Base-by-base conservation (phyloP, 2,329 filamentous ascomycete species). In the Atkinsonella texensis region DNA sequence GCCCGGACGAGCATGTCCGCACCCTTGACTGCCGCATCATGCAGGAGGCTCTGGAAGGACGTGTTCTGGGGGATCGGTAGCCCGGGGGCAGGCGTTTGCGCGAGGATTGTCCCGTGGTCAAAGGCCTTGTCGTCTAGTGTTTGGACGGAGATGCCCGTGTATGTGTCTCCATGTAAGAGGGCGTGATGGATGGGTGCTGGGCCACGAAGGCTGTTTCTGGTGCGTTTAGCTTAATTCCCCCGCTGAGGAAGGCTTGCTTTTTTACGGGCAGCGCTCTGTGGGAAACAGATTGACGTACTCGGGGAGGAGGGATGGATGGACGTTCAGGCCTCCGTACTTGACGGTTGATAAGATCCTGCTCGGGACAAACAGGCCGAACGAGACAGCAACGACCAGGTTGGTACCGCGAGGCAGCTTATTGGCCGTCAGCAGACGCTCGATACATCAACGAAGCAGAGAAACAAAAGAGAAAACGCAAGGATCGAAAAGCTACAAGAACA, bases 321-420 rank as follows among this genome's bases (percentile, higher is more conserved):
- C 77, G 66, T 98, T 98, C 3, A 98, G 70, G 0, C 93, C 93
- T 43, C 90, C 90, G 68, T 94, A 95, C 59, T 78, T 80, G 23
- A 86, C 80, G 1, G 70, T 70, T 20, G 71, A 71, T 20, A 98
- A 73, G 15, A 97, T 80, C 4, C 88, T 77, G 0, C 77, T 75
- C 0, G 93, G 93, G 1, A 98, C 83, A 55, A 96, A 85, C 8
- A 95, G 77, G 3, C 93, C 93, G 68, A 97, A 98, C 0, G 93
- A 97, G 4, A 97, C 93, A 46, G 90, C 90, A 45, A 97, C 74
- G 58, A 98, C 78, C 53, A 98, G 73, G 65, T 96, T 89, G 57
- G 82, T 81, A 3, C 71, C 62, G 43, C 63, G 61, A 0, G 84
- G 83, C 35, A 83, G 75, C 75, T 84, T 7, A 4, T n/a, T n/a